Percentiles rank a stretch among this genome's conserved stretches.
phyloP scores from a whole-genome alignment of 768 basidiomycete species.

The Harrya chromipes region DNA sequence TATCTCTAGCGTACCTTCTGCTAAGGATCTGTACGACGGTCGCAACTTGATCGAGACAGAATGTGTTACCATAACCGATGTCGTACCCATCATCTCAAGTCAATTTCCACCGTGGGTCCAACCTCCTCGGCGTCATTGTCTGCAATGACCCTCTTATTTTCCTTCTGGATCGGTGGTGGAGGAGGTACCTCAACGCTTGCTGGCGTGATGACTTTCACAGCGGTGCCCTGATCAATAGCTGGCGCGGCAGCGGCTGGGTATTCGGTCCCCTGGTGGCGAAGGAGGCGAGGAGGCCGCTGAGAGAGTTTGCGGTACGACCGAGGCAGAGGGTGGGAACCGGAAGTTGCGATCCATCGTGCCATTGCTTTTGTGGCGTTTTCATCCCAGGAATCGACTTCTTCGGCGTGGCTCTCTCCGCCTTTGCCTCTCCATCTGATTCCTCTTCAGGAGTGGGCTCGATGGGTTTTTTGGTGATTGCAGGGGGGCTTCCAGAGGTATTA shows the following conservation, averaged over 20 bases:
- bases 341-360: slow-evolving; percentile 81
- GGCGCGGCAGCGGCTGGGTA: background rate
- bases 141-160: slow-evolving; percentile 39
- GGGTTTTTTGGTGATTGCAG: slow-evolving; percentile 32
- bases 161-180: slow-evolving; percentile 77
- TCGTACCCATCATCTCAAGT: slow-evolving; percentile 37
- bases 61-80: too few species aligned
- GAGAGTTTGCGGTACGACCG: background rate
- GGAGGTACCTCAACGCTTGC: slow-evolving; percentile 74
- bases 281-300: slow-evolving; percentile 33
- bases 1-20: slow-evolving; percentile 6
- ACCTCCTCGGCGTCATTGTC: slow-evolving; percentile 68
- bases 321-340: slow-evolving; percentile 52
- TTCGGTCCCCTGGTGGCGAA: slow-evolving; percentile 18
- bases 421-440: slow-evolving; percentile 34
- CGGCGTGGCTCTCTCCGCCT: slow-evolving; percentile 28
- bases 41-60: background rate
- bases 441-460: slow-evolving; percentile 58
- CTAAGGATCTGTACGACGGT: background rate
- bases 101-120: slow-evolving; percentile 75
- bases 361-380: slow-evolving; percentile 43
- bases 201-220: slow-evolving; percentile 46
- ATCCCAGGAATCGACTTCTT: slow-evolving; percentile 7
- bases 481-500: slow-evolving; percentile 39
- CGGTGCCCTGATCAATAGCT: slow-evolving; percentile 8